Base-by-base conservation (phyloP, 768 basidiomycete species). In the Terana coerulea region DNA sequence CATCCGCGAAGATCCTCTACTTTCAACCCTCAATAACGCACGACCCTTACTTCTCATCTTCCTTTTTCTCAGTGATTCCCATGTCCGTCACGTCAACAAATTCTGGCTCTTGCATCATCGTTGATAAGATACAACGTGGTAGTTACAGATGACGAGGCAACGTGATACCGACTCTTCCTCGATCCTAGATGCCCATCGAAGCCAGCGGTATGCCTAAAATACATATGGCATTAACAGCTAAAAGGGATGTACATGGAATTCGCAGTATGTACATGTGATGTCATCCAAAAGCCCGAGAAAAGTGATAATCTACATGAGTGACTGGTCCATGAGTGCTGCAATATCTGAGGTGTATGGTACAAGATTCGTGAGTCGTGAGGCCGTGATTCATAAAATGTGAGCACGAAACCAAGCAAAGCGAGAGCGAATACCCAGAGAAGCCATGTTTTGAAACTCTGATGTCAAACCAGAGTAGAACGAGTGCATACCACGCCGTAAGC, bases 391-490 rank as follows among this genome's bases (percentile, higher is more conserved):
- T n/a, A n/a, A n/a, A n/a, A n/a, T n/a, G n/a, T n/a, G 31, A 46
- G 15, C 45, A 31, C 45, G n/a, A 12, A 31, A 8, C 43, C 5
- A 34, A 22, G 34, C 9, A 46, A 22, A 46, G 24, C 31, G 43
- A 56, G 39, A 56, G 34, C 50, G 36, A 52, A 41, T 39, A 52
- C 6, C 30, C 12, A 37, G 47, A 22, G 55, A 45, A 37, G 41
- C 33, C 39, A 36, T 15, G 39, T 35, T 39, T 42, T 46, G 42
- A 39, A 30, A 26, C 12, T 28, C 37, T 33, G 15, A 28, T 39
- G 21, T 24, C 44, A 46, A 28, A 47, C 51, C 21, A 46, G 51
- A 52, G 35, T 24, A 17, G 51, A 42, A 40, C 15, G 19, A 10
- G 37, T 14, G 28, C 4, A 35, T 22, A 35, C 25, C 19, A 24